Percentiles rank a stretch among this genome's conserved stretches.
Conservation (phyloP, 108 stramenopile genomes). For the Fistulifera pelliculosa region DNA sequence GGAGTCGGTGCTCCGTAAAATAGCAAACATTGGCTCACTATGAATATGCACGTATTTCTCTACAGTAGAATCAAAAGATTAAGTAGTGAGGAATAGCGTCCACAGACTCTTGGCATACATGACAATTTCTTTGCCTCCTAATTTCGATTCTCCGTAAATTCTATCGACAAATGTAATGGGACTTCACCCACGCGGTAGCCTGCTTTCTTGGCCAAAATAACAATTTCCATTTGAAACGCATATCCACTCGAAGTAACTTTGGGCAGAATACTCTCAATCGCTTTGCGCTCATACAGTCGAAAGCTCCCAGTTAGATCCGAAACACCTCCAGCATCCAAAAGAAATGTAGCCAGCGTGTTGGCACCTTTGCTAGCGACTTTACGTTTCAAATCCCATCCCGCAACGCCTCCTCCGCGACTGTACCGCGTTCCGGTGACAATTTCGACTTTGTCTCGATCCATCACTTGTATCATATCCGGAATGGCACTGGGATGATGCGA, state of each 20-base stretch:
- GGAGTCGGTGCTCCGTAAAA: no score
- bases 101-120: slow-evolving; percentile 88
- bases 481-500: slow-evolving; percentile 97
- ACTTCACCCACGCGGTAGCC: slow-evolving; percentile 88
- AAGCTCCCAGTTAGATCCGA: slow-evolving; percentile 95
- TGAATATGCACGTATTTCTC: no score
- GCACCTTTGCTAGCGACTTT: slow-evolving; percentile 92
- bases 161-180: slow-evolving; percentile 97
- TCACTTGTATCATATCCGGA: slow-evolving; percentile 74
- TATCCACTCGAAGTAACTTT: slow-evolving; percentile 85
- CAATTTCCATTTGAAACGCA: slow-evolving; percentile 99
- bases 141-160: slow-evolving; percentile 96
- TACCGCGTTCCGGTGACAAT: slow-evolving; percentile 97
- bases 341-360: slow-evolving; percentile 89
- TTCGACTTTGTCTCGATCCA: slow-evolving; percentile 49
- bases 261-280: slow-evolving; percentile 82
- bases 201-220: slow-evolving; percentile 75
- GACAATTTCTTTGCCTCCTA: slow-evolving; percentile 93
- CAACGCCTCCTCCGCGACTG: slow-evolving; percentile 85
- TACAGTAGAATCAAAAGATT: slow-evolving; percentile 5
- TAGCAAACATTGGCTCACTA: no score
- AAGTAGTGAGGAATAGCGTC: slow-evolving; percentile 88
- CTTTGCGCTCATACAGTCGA: slow-evolving; percentile 85
- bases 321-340: slow-evolving; percentile 83
- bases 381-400: slow-evolving; percentile 85